These are phyloP conservation scores for Candida ficus DNA, from an alignment of 805 yeast species.

Conservation along the genomic window DNA sequence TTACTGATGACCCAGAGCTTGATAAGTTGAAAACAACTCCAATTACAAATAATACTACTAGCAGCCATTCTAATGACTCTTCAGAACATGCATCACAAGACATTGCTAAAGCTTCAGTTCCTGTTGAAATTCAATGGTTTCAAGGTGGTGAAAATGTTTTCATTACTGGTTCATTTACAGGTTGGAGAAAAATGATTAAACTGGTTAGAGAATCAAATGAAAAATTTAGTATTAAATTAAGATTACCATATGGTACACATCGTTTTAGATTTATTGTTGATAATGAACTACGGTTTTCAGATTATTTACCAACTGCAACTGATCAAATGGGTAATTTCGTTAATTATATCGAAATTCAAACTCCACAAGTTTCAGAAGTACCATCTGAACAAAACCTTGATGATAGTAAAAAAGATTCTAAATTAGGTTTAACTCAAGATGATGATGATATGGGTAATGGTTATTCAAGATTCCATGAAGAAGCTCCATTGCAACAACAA, in stretches of 20 bases:
- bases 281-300: slow-evolving; percentile 85
- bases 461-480: slow-evolving; percentile 70
- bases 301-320: slow-evolving; percentile 90
- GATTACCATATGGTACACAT: slow-evolving; percentile 87
- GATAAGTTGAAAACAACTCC: slow-evolving; percentile 42
- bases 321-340: slow-evolving; percentile 96
- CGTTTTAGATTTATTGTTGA: slow-evolving; percentile 91
- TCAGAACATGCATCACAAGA: slow-evolving; percentile 5
- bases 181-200: slow-evolving; percentile 98
- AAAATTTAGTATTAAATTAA: slow-evolving; percentile 61
- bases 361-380: slow-evolving; percentile 32
- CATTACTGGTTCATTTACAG: slow-evolving; percentile 96
- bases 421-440: slow-evolving; percentile 57
- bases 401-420: slow-evolving; percentile 42
- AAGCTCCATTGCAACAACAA: slow-evolving; percentile 28
- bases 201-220: slow-evolving; percentile 50
- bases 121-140: slow-evolving; percentile 80
- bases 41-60: slow-evolving; percentile 22
- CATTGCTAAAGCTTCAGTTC: slow-evolving; percentile 20
- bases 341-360: slow-evolving; percentile 73
- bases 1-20: slow-evolving; percentile 61
- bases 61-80: not conserved
- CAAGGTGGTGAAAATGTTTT: slow-evolving; percentile 96
- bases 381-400: slow-evolving; percentile 29
- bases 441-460: slow-evolving; percentile 84